A percentile compares a stretch with the other conserved stretches of the same genome.
phyloP scores from a whole-genome alignment of 1,139 yeast species.

The Candida neerlandica region DNA sequence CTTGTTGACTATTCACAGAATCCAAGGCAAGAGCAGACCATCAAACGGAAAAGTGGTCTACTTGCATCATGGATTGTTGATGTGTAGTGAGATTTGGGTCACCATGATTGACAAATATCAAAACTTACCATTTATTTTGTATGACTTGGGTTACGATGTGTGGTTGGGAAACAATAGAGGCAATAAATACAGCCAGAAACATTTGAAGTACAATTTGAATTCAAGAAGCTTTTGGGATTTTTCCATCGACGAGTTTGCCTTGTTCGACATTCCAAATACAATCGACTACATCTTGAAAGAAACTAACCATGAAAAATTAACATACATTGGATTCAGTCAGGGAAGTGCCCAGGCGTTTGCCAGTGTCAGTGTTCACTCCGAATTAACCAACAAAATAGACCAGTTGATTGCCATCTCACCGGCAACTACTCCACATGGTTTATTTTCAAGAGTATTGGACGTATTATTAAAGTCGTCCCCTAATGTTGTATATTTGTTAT shows the following conservation, averaged over 20 bases:
- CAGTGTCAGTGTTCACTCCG: constrained; percentile 68
- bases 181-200: constrained; percentile 73
- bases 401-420: constrained; percentile 85
- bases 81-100: constrained; percentile 91
- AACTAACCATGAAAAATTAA: constrained; percentile 40
- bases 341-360: constrained; percentile 94
- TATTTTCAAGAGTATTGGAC: constrained; percentile 75
- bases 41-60: constrained; percentile 59
- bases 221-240: constrained; percentile 47
- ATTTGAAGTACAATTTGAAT: constrained; percentile 39
- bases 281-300: constrained; percentile 38
- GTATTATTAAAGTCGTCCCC: constrained; percentile 81
- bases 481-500: constrained; percentile 66
- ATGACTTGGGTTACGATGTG: constrained; percentile 85
- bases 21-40: constrained; percentile 18
- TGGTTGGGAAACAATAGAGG: constrained; percentile 93
- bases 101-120: constrained; percentile 62
- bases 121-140: constrained; percentile 75
- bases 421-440: constrained; percentile 90
- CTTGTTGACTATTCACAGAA: constrained; percentile 38
- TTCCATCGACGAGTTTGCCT: constrained; percentile 50
- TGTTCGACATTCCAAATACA: constrained; percentile 49
- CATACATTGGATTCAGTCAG: constrained; percentile 85
- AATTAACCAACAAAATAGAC: constrained; percentile 67
- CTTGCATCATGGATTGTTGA: constrained; percentile 87